These are phyloP conservation scores for Gaultheria prostrata DNA, from an alignment of 148 eudicot species.

Conservation along the genomic window DNA sequence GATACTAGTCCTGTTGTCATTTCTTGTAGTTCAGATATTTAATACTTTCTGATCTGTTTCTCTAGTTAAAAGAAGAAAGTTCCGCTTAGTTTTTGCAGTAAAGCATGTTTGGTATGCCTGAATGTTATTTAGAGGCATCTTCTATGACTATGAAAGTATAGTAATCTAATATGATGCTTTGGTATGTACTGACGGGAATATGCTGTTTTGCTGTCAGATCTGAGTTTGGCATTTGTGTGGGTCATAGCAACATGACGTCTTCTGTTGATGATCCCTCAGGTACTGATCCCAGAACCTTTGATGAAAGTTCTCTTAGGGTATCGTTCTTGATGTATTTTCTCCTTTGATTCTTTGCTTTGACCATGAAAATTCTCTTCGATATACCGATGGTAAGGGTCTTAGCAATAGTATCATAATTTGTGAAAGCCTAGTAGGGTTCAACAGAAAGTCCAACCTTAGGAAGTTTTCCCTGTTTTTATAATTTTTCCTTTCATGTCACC, in stretches of 20 bases:
- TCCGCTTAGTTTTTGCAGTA: background rate
- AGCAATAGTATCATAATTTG: background rate
- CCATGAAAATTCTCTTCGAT: background rate
- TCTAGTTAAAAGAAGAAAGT: background rate
- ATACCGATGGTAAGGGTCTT: background rate
- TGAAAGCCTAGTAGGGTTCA: background rate
- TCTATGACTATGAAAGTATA: background rate
- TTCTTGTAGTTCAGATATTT: no score
- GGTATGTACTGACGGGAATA: background rate
- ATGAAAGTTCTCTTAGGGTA: background rate
- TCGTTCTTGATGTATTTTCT: background rate
- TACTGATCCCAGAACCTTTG: background rate
- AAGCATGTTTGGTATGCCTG: background rate
- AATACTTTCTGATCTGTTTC: background rate
- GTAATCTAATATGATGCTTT: background rate
- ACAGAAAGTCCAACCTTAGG: background rate
- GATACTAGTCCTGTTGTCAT: background rate
- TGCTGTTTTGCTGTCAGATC: constrained; percentile 14
- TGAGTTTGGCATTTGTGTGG: background rate
- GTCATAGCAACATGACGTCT: background rate
- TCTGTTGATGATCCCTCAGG: constrained; percentile 1
- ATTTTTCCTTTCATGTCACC: background rate
- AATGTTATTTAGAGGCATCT: background rate
- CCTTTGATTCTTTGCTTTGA: constrained; percentile 6
- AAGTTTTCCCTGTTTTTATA: background rate